Base-by-base conservation (phyloP, 2,329 filamentous ascomycete species). In the Scorias spongiosa region DNA sequence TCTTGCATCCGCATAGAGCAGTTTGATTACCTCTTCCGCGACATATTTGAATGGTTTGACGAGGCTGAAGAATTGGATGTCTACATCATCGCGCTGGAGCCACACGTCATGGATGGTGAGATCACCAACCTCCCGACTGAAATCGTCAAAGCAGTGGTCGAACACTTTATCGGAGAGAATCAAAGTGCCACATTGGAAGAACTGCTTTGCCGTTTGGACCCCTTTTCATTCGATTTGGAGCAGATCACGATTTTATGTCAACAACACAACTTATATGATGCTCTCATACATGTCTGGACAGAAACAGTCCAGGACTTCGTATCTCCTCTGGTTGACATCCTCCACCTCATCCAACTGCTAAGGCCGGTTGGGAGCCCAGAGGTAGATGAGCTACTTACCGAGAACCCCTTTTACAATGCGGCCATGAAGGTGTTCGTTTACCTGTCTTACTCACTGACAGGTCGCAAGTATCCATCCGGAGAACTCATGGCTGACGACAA, bases 271-370 rank as follows among this genome's bases (percentile, higher is more conserved):
- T 73, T 98, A 3, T 98, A 95, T 57, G 93, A 98, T 63, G 93
- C 91, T 2, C 75, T 95, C 45, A 87, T 93, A 38, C 95, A 96
- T 59, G 84, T 98, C 44, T 98, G 91, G 91, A 96, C 93, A 48
- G 81, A 85, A 61, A 87, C 86, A 2, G 68, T 98, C 26, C 69
- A 71, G 48, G 93, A 98, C 62, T 95, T 93, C 55, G 80, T 95
- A 48, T 93, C 88, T 1, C 89, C 91, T 1, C 69, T 96, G 45
- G 81, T 86, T 52, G 87, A 95, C 48, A 73, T 98, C 2, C 67
- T 93, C 41, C 68, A 75, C 11, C 68, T 95, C 18, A 58, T 69
- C 44, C 71, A 76, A 45, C 61, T 68, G 32, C 61, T 67, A 18
- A 69, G 72, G 8, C 71, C 70, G 34, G 71, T 71, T 46, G 38